Evolutionary conservation across 495 filamentous ascomycete genomes (phyloP), one percentile per base, ranked within the genome.

Genomic region (Daldinia childiae): DNA sequence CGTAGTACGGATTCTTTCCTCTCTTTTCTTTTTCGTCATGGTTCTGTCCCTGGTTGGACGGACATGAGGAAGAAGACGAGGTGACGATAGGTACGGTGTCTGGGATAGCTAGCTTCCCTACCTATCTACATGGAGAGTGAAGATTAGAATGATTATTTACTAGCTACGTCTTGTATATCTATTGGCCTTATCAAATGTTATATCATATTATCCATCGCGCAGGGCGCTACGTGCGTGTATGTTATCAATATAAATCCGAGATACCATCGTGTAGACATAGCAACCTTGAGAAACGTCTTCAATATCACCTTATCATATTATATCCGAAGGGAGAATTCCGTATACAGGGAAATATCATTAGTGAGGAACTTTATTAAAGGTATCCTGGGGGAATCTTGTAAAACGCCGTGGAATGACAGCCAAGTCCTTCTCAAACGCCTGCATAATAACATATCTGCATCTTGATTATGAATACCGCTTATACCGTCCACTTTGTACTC

Each of bases 381-480:
- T 69, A 65, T 57, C 58, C 57, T 29, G 45, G 71, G 68, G 71
- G 71, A 73, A 73, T 73, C 70, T 73, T 66, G 19, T 69, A 21
- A 48, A 73, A 73, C 66, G 66, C 71, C 71, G 43, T 62, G 19
- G 62, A 69, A 70, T 69, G 65, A 62, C 57, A 58, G 43, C 50
- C 62, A 24, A 57, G 32, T 63, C 62, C 62, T 56, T 73, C 66
- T 70, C 62, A 58, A 73, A 73, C 66, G 66, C 71, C 66, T 15
- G 58, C 60, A 30, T 58, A 55, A 63, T 62, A 62, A 56, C 34
- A 63, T 59, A 69, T 59, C 64, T 66, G 66, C 63, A 27, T 50
- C 52, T 27, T 63, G 56, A 69, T 69, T 69, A 73, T 39, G 48
- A 58, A 70, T 61, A 29, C 36, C 60, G 29, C 59, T 62, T 34